phyloP scores from a whole-genome alignment of 495 filamentous ascomycete genomes.

The Aspergillus bridgeri region DNA sequence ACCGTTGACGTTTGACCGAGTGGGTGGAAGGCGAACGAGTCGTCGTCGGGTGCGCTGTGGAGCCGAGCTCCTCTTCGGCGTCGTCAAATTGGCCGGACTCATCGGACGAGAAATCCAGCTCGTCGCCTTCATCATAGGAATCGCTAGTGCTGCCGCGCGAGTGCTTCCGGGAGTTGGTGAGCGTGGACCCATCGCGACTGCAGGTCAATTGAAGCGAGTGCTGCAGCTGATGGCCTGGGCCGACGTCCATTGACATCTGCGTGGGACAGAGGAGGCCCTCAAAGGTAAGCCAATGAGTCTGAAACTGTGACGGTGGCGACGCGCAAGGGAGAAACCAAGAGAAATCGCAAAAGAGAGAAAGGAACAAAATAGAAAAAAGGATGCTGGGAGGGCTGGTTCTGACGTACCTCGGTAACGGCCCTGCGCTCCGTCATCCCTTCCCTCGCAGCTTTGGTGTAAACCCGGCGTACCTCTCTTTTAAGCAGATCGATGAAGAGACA shows the following conservation, averaged over 20 bases:
- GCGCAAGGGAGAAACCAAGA: conserved; percentile 8
- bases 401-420: conserved; percentile 4
- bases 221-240: conserved; percentile 23
- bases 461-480: too few species aligned
- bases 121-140: conserved; percentile 15
- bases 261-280: background rate
- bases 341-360: background rate
- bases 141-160: conserved; percentile 22
- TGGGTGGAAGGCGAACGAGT: conserved; percentile 24
- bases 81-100: conserved; percentile 42
- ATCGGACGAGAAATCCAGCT: conserved; percentile 29
- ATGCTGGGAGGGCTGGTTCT: background rate
- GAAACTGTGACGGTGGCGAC: background rate
- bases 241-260: conserved; percentile 13
- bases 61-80: conserved; percentile 36
- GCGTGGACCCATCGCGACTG: conserved; percentile 12
- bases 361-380: background rate
- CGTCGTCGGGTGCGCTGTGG: background rate
- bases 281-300: background rate
- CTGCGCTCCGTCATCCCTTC: background rate
- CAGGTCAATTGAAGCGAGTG: conserved; percentile 20
- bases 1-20: conserved; percentile 43
- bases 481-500: background rate
- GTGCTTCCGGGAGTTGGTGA: conserved; percentile 33
- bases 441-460: background rate